These are phyloP conservation scores for Yarrowia phangngaensis DNA, from an alignment of 805 yeast species.

Conservation along the genomic window DNA sequence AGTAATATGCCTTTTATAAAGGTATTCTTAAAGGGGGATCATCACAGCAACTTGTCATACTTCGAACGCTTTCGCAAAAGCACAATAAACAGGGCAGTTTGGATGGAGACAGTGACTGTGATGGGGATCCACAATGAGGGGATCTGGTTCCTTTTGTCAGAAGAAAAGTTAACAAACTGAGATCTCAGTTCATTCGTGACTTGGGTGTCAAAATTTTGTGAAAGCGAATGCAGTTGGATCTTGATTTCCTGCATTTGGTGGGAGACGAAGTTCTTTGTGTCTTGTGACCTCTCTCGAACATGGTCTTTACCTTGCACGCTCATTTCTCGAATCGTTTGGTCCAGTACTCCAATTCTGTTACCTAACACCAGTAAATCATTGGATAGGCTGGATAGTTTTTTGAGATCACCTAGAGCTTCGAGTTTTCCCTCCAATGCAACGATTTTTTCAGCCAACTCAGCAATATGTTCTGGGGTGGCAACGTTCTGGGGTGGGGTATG, in stretches of 20 bases:
- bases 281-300: slow-evolving; percentile 13
- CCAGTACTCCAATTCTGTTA: slow-evolving; percentile 10
- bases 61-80: slow-evolving; percentile 1
- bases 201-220: slow-evolving; percentile 6
- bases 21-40: neutral
- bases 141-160: slow-evolving; percentile 10
- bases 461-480: slow-evolving; percentile 8
- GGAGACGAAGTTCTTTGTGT: slow-evolving; percentile 9
- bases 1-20: too few relatives aligned
- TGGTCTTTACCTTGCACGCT: slow-evolving; percentile 3
- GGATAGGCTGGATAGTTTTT: slow-evolving; percentile 1
- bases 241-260: slow-evolving; percentile 11
- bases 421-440: slow-evolving; percentile 10
- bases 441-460: slow-evolving; percentile 2
- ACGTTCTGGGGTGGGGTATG: neutral
- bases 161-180: slow-evolving; percentile 11
- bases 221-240: slow-evolving; percentile 1
- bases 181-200: slow-evolving; percentile 1
- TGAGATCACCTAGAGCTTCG: slow-evolving; percentile 13
- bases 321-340: slow-evolving; percentile 14
- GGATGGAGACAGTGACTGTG: slow-evolving; percentile 3
- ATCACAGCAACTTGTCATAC: slow-evolving; percentile 15
- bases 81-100: neutral
- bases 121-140: slow-evolving; percentile 13
- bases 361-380: slow-evolving; percentile 3